A percentile compares a stretch with the other conserved stretches of the same genome.
These are phyloP conservation scores for Penicillium chermesinum DNA, from an alignment of 495 filamentous ascomycete genomes.

Conservation along the genomic window DNA sequence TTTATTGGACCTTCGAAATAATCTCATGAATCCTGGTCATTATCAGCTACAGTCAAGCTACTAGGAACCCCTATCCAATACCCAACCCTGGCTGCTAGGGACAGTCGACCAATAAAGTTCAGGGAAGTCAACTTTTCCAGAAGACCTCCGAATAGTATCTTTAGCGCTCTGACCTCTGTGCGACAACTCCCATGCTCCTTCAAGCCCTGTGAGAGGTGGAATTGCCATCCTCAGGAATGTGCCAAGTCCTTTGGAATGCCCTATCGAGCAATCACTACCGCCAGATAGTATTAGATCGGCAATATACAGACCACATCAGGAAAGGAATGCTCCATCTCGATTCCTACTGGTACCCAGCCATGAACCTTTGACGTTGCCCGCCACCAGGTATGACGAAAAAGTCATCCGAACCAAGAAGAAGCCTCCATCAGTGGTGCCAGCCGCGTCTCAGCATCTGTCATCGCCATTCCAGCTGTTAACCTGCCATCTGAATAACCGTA, in stretches of 20 bases:
- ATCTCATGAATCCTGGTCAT: too few species aligned
- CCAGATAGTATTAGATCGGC: constrained; percentile 16
- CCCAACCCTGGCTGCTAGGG: too few species aligned
- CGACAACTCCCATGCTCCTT: background rate
- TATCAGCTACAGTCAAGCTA: too few species aligned
- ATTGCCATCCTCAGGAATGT: constrained; percentile 22
- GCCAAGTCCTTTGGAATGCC: constrained; percentile 12
- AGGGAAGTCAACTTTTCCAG: background rate
- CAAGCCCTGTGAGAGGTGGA: constrained; percentile 11
- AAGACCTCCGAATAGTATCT: constrained; percentile 1
- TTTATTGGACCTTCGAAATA: too few species aligned
- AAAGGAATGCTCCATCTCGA: constrained; percentile 18
- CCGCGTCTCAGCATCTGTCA: constrained; percentile 15
- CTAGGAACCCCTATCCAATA: too few species aligned
- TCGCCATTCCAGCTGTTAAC: constrained; percentile 18
- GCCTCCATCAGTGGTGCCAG: constrained; percentile 1
- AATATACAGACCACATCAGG: background rate
- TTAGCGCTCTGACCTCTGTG: background rate
- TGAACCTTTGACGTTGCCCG: constrained; percentile 11
- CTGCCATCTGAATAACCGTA: constrained; percentile 18
- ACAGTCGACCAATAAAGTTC: background rate
- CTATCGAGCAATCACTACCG: background rate
- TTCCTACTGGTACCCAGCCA: constrained; percentile 3
- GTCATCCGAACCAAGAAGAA: background rate
- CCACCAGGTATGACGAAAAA: constrained; percentile 22